phyloP scores from a whole-genome alignment of 495 filamentous ascomycete genomes.

The Lasiosphaeria miniovina region DNA sequence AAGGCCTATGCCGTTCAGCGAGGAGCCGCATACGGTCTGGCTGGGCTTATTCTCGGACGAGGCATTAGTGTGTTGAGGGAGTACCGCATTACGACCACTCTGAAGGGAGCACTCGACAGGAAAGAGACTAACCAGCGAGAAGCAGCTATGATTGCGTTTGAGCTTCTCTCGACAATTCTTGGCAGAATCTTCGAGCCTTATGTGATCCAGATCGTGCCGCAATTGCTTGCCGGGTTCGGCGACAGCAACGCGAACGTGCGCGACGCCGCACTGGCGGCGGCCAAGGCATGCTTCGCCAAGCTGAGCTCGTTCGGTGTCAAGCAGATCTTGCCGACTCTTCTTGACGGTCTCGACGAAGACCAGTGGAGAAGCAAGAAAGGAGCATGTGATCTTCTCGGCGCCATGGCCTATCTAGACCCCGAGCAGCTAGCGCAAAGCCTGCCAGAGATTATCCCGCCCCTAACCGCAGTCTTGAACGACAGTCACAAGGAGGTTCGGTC shows the following conservation, averaged over 20 bases:
- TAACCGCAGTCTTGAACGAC: conserved; percentile 91
- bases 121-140: conserved; percentile 86
- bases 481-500: conserved; percentile 94
- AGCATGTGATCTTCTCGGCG: conserved; percentile 90
- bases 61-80: conserved; percentile 81
- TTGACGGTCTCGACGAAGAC: conserved; percentile 88
- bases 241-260: conserved; percentile 85
- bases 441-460: conserved; percentile 92
- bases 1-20: conserved; percentile 89
- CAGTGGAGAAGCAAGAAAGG: conserved; percentile 99
- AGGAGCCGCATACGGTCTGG: conserved; percentile 92
- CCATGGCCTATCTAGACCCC: conserved; percentile 96
- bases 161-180: conserved; percentile 80
- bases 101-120: conserved; percentile 78
- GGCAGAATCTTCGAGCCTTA: conserved; percentile 92
- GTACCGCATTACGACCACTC: conserved; percentile 75
- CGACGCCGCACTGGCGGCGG: conserved; percentile 85
- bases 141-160: conserved; percentile 84
- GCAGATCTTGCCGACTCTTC: conserved; percentile 82
- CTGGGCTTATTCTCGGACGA: conserved; percentile 80
- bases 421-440: conserved; percentile 88
- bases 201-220: conserved; percentile 90
- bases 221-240: conserved; percentile 84
- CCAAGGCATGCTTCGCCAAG: conserved; percentile 89
- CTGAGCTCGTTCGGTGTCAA: conserved; percentile 96